A percentile compares a stretch with the other conserved stretches of the same genome.
phyloP scores from a whole-genome alignment of 148 eudicot species.

The Silene latifolia region DNA sequence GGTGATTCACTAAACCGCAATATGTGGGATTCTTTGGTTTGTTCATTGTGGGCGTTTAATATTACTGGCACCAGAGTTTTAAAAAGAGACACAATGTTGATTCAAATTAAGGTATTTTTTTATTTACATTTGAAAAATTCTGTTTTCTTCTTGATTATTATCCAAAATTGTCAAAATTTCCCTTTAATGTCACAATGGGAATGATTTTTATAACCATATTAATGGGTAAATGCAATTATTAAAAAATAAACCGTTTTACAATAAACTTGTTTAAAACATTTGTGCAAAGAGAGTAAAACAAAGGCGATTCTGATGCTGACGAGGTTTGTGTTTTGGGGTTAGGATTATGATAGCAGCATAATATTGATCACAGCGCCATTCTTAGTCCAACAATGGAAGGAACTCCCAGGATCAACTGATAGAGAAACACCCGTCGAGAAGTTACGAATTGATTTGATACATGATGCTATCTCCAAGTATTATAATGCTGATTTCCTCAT shows the following conservation, averaged over 20 bases:
- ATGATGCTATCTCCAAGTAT: conserved; percentile 30
- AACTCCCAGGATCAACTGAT: conserved; percentile 11
- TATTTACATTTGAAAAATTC: neutral
- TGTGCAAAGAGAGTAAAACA: too few relatives aligned
- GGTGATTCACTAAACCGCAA: conserved; percentile 68
- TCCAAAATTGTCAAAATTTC: too few relatives aligned
- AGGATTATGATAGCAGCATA: conserved; percentile 53
- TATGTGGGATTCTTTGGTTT: conserved; percentile 65
- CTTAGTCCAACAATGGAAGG: conserved; percentile 38
- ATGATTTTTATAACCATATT: too few relatives aligned
- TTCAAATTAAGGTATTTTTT: conserved; percentile 36
- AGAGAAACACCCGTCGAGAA: conserved; percentile 22
- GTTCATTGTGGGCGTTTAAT: conserved; percentile 40
- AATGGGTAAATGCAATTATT: too few relatives aligned
- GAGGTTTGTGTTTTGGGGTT: neutral
- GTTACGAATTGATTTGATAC: conserved; percentile 45
- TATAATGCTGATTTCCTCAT: conserved; percentile 51
- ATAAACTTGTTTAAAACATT: too few relatives aligned
- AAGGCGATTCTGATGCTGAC: too few relatives aligned
- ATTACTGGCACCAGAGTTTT: conserved; percentile 18
- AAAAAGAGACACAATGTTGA: conserved; percentile 27
- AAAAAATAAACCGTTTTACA: too few relatives aligned
- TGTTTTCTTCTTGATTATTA: neutral
- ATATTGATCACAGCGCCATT: conserved; percentile 45
- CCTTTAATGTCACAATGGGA: too few relatives aligned